Base-by-base conservation (phyloP, 371 early-diverging fungal genomes). In the Catenaria anguillulae region DNA sequence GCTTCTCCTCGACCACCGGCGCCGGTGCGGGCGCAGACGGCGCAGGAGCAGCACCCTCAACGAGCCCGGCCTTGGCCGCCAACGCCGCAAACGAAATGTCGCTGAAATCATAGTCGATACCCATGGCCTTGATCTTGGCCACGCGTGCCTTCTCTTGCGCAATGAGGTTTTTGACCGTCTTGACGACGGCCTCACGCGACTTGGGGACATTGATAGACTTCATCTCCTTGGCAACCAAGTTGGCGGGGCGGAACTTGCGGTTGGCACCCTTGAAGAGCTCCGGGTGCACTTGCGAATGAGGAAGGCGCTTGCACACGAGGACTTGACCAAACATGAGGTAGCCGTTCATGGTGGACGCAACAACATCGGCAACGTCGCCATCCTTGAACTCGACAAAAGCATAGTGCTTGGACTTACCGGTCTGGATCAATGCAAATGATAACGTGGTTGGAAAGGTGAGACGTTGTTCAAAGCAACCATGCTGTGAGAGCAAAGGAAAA, bases 281-380 rank as follows among this genome's bases (percentile, higher is more conserved):
- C 2, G 80, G 79, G 66, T 91, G 89, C 33, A 89, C 72, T 65
- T 83, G 74, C 40, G 84, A 82, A 15, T 64, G 43, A 10, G 85
- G 82, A 1, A 92, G 68, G 31, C 88, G 67, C 62, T 77, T 66
- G 80, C 93, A 93, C 73, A 87, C 80, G 43, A 97, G 74, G 55
- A 90, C 63, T 55, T 83, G 87, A 60, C 82, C 85, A 65, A 80
- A 84, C 66, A 97, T 68, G 62, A 94, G 71, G 69, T 97, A 95
- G 78, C 92, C 92, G 75, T 97, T 64, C 97, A 97, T 95, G 10
- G 97, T 94, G 43, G 90, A 88, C 6, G 88, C 89, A 5, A 89
- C 97, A 62, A 93, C 89, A 56, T 82, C 66, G 34, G 97, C 97
- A 10, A 91, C 92, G 46, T 86, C 84, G 23, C 66, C 71, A 19